Percentiles rank a stretch among this genome's conserved stretches.
These are phyloP conservation scores for Stagonosporopsis rhizophila DNA, from an alignment of 2,329 filamentous ascomycete genomes.

Conservation along the genomic window DNA sequence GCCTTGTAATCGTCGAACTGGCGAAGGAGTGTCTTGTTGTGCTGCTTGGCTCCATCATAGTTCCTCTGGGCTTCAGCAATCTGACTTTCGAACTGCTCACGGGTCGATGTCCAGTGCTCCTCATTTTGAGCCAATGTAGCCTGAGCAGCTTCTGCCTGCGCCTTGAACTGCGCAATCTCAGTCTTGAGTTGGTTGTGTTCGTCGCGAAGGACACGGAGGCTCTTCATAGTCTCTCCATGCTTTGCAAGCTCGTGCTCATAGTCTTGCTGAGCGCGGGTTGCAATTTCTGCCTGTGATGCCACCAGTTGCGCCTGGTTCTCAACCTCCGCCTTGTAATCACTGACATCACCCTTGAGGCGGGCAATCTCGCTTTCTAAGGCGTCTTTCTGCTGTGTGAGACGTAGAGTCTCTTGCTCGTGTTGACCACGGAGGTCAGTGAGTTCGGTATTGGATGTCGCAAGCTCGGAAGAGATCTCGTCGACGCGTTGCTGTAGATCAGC, in stretches of 20 bases:
- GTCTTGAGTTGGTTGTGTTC: conserved; percentile 86
- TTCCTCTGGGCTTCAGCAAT: conserved; percentile 78
- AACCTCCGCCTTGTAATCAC: conserved; percentile 78
- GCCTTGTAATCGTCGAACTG: conserved; percentile 84
- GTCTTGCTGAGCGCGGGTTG: conserved; percentile 89
- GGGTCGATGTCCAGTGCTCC: conserved; percentile 84
- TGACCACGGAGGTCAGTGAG: conserved; percentile 80
- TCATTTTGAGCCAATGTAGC: conserved; percentile 80
- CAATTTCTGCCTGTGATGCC: conserved; percentile 91
- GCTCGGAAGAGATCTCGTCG: conserved; percentile 82
- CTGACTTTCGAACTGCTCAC: conserved; percentile 82
- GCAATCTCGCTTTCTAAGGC: conserved; percentile 79
- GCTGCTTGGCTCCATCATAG: conserved; percentile 82
- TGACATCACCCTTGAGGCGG: conserved; percentile 82
- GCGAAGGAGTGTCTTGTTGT: conserved; percentile 89
- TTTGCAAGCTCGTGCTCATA: conserved; percentile 95
- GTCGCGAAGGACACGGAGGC: conserved; percentile 76
- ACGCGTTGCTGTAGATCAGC: conserved; percentile 82
- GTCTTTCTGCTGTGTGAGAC: conserved; percentile 82
- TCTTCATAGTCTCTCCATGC: conserved; percentile 92
- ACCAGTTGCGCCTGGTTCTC: conserved; percentile 90
- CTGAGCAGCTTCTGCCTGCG: conserved; percentile 86
- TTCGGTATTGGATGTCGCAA: conserved; percentile 81
- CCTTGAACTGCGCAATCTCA: conserved; percentile 74
- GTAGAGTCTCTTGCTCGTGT: conserved; percentile 74